phyloP scores from a whole-genome alignment of 345 rosid species.

The Citrus mangshanensis region DNA sequence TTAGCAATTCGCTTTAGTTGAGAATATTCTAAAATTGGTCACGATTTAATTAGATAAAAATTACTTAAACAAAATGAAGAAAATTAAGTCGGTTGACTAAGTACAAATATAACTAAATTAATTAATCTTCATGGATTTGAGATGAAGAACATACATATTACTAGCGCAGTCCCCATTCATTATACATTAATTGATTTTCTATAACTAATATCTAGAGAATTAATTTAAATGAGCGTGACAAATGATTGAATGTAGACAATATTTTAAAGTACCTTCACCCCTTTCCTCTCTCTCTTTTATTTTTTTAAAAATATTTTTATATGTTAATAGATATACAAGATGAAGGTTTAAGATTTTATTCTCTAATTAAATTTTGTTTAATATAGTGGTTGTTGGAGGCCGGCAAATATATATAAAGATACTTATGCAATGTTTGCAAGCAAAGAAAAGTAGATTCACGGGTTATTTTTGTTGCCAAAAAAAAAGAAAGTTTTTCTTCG shows the following conservation, averaged over 20 bases:
- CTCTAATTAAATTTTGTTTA: slow-evolving; percentile 12
- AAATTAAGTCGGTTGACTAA: slow-evolving; percentile 3
- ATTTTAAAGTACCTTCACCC: neutral
- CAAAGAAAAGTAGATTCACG: slow-evolving; percentile 11
- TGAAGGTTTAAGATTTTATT: slow-evolving; percentile 24
- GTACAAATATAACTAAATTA: neutral
- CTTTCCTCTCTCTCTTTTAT: neutral
- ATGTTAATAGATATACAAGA: neutral
- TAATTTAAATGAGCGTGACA: neutral
- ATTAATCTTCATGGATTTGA: neutral
- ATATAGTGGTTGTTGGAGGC: slow-evolving; percentile 25
- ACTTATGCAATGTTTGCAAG: slow-evolving; percentile 20
- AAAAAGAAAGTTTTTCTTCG: neutral
- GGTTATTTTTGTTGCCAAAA: neutral
- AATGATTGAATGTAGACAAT: slow-evolving; percentile 26
- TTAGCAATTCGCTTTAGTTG: neutral
- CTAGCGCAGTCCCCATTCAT: neutral
- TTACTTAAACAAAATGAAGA: neutral
- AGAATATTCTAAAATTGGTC: neutral
- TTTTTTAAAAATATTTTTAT: neutral
- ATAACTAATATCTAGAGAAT: neutral
- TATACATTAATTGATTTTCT: neutral
- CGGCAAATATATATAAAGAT: slow-evolving; percentile 12
- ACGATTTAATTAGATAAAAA: neutral
- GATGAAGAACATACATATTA: slow-evolving; percentile 1